Percentiles rank a stretch among this genome's conserved stretches.
Conservation (phyloP, 805 yeast species). For the Kurtzmaniella cleridarum region DNA sequence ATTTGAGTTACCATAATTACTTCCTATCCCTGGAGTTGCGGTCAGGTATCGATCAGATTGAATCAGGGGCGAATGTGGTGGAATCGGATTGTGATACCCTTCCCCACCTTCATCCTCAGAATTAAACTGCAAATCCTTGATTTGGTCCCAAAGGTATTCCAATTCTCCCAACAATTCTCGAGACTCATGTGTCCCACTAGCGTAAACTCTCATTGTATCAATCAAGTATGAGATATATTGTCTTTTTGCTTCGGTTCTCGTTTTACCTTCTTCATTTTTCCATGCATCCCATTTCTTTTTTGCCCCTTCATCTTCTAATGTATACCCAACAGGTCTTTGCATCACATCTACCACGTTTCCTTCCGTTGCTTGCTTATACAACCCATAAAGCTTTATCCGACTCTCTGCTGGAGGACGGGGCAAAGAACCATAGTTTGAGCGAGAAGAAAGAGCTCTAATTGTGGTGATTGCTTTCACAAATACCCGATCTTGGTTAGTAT, state of each 20-base stretch:
- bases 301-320: conserved; percentile 61
- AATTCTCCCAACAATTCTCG: conserved; percentile 61
- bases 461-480: conserved; percentile 80
- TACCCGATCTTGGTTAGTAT: conserved; percentile 53
- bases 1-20: conserved; percentile 1
- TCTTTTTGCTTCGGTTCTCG: conserved; percentile 68
- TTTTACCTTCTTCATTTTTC: conserved; percentile 66
- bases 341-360: conserved; percentile 72
- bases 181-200: conserved; percentile 62
- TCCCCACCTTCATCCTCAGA: conserved; percentile 26
- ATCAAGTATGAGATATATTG: conserved; percentile 62
- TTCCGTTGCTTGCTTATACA: conserved; percentile 86
- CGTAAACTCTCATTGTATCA: conserved; percentile 67
- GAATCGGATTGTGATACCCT: conserved; percentile 15
- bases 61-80: conserved; percentile 31
- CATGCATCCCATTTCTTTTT: conserved; percentile 82
- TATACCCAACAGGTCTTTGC: conserved; percentile 57
- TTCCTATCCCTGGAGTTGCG: conserved; percentile 22
- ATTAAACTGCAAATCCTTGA: conserved; percentile 41
- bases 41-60: conserved; percentile 34
- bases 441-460: conserved; percentile 63
- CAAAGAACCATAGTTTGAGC: conserved; percentile 54
- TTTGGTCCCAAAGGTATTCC: conserved; percentile 71
- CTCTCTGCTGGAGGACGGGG: conserved; percentile 75
- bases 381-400: conserved; percentile 67